Base-by-base conservation (phyloP, 2,329 filamentous ascomycete genomes). In the Fusarium sp. region DNA sequence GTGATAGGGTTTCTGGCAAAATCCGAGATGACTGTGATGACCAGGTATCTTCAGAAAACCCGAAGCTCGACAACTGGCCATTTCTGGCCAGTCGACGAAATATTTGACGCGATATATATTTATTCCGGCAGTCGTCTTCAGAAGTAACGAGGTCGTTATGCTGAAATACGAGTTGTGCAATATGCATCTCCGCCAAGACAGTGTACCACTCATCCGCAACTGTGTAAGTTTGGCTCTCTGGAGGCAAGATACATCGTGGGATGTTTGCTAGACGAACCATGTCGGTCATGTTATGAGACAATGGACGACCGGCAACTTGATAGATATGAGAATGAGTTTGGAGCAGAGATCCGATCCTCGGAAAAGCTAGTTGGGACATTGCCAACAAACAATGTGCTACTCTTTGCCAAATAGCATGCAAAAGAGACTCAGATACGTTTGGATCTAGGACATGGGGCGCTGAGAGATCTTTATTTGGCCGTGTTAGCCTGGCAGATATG, bases 71-170 rank as follows among this genome's bases (percentile, higher is more conserved):
- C 0, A 79, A 63, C 8, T 62, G 61, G 1, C 76, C 77, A 65
- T 78, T 38, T 54, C 70, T 73, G 8, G 79, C 79, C 10, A 83
- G 56, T 48, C 72, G 79, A 6, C 80, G 81, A 67, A 85, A 85
- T 0, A 86, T 61, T 39, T 82, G 79, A 7, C 82, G 82, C 11
- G 83, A 80, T 4, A 84, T 78, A 48, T 85, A 85, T 64, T 86
- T 85, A 31, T 81, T 82, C 4, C 81, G 77, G 45, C 80, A 82
- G 66, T 86, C 83, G 15, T 83, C 80, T 26, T 78, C 82, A 7
- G 78, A 76, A 1, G 66, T 65, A 6, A 84, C 73, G 1, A 80
- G 70, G 42, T 84, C 79, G 65, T 85, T 85, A 54, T 80, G 81
- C 69, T 86, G 83, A 56, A 83, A 83, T 16, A 78, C 26, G 9